Conservation (phyloP, 139 green algal genomes). For the Picochlorum sp. region DNA sequence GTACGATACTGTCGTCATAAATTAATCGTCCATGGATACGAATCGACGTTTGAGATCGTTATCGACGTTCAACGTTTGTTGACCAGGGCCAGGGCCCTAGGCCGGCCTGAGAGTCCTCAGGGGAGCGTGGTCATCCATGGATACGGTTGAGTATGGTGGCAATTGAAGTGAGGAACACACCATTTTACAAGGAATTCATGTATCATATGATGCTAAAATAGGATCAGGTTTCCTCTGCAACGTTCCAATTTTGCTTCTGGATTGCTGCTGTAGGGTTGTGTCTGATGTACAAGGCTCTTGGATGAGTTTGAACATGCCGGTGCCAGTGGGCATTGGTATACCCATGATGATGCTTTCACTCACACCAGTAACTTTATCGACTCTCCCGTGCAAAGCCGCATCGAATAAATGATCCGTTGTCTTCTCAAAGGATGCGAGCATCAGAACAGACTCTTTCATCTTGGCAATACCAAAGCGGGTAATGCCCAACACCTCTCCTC, state of each 20-base stretch:
- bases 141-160: too few species aligned
- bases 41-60: too few species aligned
- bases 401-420: conserved; percentile 98
- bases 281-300: conserved; percentile 4
- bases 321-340: conserved; percentile 94
- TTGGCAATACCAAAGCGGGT: conserved; percentile 97
- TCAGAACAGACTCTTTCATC: conserved; percentile 99
- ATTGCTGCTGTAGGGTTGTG: neutral
- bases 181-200: neutral
- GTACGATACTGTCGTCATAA: too few species aligned
- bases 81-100: too few species aligned
- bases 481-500: conserved; percentile 97
- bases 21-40: too few species aligned
- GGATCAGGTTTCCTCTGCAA: neutral
- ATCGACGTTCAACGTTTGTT: too few species aligned
- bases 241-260: neutral
- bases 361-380: conserved; percentile 56
- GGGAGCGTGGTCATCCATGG: too few species aligned
- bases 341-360: conserved; percentile 99
- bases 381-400: conserved; percentile 74
- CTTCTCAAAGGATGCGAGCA: conserved; percentile 98
- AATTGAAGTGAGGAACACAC: too few species aligned
- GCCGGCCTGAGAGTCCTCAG: too few species aligned
- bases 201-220: neutral
- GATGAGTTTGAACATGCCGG: conserved; percentile 78